phyloP scores from a whole-genome alignment of 176 grass and related monocot genomes.

The Oryza nivara region DNA sequence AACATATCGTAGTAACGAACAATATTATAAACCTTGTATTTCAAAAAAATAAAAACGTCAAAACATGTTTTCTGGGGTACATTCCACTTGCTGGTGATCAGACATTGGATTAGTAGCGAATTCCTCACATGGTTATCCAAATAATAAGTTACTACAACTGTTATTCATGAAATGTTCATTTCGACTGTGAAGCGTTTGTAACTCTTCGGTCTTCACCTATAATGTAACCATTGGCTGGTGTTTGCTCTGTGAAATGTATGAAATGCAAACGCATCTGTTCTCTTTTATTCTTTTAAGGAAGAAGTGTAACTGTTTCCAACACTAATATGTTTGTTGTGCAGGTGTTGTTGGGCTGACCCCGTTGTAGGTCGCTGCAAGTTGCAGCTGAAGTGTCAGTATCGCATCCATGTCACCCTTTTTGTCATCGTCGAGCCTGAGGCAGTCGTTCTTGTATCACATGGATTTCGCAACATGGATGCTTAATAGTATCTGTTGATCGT shows the following conservation, averaged over 20 bases:
- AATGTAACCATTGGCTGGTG: neutral
- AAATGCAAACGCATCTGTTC: neutral
- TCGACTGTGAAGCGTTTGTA: neutral
- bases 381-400: neutral
- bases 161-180: constrained; percentile 5
- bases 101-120: neutral
- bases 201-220: neutral
- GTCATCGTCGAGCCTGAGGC: constrained; percentile 21
- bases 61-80: neutral
- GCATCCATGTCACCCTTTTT: constrained; percentile 16
- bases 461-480: constrained; percentile 31
- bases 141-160: neutral
- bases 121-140: constrained; percentile 3
- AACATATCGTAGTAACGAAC: neutral
- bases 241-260: neutral
- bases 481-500: constrained; percentile 38
- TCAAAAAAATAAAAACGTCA: neutral
- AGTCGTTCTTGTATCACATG: constrained; percentile 35
- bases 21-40: neutral
- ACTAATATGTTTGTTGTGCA: constrained; percentile 42
- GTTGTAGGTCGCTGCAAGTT: constrained; percentile 34
- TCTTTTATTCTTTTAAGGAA: neutral
- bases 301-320: neutral
- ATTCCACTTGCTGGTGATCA: neutral
- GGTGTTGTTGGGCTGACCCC: constrained; percentile 93